A percentile compares a stretch with the other conserved stretches of the same genome.
Evolutionary conservation across 1,139 yeast genomes (phyloP).

Genomic region (Candida freyschussii): DNA sequence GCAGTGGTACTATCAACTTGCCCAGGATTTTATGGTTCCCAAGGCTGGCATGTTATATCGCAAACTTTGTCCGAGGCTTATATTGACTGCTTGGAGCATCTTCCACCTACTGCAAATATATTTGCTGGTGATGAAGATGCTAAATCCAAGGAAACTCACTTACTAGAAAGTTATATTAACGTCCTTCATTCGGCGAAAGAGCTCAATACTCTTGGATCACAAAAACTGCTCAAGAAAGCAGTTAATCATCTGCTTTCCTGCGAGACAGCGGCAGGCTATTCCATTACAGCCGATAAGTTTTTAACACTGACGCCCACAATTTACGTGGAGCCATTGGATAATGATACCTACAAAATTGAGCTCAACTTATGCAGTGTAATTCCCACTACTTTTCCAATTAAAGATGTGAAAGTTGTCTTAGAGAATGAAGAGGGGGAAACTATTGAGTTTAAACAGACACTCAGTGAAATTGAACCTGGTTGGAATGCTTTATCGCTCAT

Average conservation of each 20-base stretch:
- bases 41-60: constrained; percentile 77
- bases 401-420: constrained; percentile 6
- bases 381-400: constrained; percentile 3
- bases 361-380: constrained; percentile 5
- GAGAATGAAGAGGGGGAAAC: constrained; percentile 10
- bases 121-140: constrained; percentile 8
- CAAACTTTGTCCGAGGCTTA: constrained; percentile 59
- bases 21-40: constrained; percentile 57
- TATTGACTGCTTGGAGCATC: constrained; percentile 59
- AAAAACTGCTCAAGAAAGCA: constrained; percentile 6
- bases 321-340: constrained; percentile 3
- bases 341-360: constrained; percentile 9
- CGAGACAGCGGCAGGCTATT: too few species aligned
- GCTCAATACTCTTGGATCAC: neutral
- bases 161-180: constrained; percentile 15
- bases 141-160: constrained; percentile 6
- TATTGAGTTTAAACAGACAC: constrained; percentile 5
- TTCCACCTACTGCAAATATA: constrained; percentile 25
- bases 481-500: constrained; percentile 4
- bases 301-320: constrained; percentile 3
- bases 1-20: constrained; percentile 60
- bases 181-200: constrained; percentile 12
- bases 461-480: constrained; percentile 3
- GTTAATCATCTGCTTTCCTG: constrained; percentile 5
- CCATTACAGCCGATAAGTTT: constrained; percentile 6